Evolutionary conservation across 2,329 filamentous ascomycete genomes (phyloP), one percentile per base, ranked within the genome.

Genomic region (Helminthosporium solani): DNA sequence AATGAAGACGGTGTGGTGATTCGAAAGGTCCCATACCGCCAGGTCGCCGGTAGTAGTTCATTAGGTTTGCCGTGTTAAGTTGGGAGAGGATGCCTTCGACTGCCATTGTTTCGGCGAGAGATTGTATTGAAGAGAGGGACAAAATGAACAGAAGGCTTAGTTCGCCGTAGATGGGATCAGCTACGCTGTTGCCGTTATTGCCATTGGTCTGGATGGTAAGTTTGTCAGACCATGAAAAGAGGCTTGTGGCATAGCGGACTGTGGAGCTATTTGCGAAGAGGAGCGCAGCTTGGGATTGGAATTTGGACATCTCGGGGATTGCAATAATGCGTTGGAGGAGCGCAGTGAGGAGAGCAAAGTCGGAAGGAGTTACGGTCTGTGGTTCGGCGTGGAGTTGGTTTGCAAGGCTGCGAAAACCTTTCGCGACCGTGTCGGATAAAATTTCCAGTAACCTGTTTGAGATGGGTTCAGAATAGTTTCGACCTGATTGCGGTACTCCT

Each of bases 181-280:
- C 83, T 46, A 86, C 81, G 20, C 63, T 58, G 20, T 12, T 25
- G 35, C 35, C 35, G 35, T 38, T 38, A 21, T 25, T 36, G 23
- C 23, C 9, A n/a, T 61, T 57, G 44, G 61, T 55, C 2, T 49
- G 21, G 28, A 86, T 79, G 0, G 86, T 81, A 19, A 97, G 78
- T 55, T 86, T 84, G 68, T 97, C 90, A 3, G 92, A 83, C 94
- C 94, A 99, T 0, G 90, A 96, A 71, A 92, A 97, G 4, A 99
- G 79, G 27, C 88, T 90, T 5, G 86, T 85, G 0, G 90, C 91
- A 50, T 90, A 87, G 60, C 92, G 87, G 36, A 89, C 79, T 1
- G 86, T 85, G 53, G 87, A 84, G 45, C 77, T 78, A 49, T 80
- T 77, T n/a, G 78, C 72, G 44, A 86, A 70, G n/a, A 70, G 61